Evolutionary conservation across 1,284 basidiomycete species (phyloP), one percentile per base, ranked within the genome.

Genomic region (Naganishia albida): DNA sequence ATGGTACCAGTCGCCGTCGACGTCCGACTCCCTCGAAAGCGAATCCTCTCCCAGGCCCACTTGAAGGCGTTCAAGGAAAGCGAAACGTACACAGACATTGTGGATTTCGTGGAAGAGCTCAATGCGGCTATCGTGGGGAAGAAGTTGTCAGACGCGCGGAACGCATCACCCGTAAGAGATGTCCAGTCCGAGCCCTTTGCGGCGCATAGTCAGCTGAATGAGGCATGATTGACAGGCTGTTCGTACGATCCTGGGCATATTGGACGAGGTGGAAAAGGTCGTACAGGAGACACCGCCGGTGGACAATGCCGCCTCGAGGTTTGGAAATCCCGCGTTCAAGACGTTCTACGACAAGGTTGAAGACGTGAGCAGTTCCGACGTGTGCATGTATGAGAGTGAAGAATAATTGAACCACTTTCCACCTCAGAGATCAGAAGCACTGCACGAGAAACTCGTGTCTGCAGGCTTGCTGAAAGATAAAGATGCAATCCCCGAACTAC

Each of bases 301-400:
- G 25, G 89, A 94, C 70, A 97, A 97, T 75, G 86, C 88, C 67
- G 87, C 88, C 0, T 97, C 93, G 50, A 83, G 96, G 28, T 99
- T 99, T 73, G 96, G 95, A 2, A 99, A 99, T 78, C 94, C 95
- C 1, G 95, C 95, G 0, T 99, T 99, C 80, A 84, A 90, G 72
- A 86, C 85, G 0, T 94, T 99, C 73, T 92, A 95, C 73, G 91
- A 95, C 78, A 86, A 86, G 72, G 82, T 98, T 16, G 75, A 81
- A 20, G 83, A 89, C 77, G 90, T 89, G 72, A 70, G 83, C 73
- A 4, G 1, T 38, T 13, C n/a, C 16, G 12, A 20, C 10, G 20
- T 34, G 4, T 34, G 10, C 34, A 34, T 34, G 68, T 70, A 42
- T 63, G 56, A 38, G 62, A 44, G 43, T 57, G 71, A 10, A 18